Percentiles rank a stretch among this genome's conserved stretches.
phyloP scores from a whole-genome alignment of 2,329 filamentous ascomycete genomes.

The Ramularia collo-cygni region DNA sequence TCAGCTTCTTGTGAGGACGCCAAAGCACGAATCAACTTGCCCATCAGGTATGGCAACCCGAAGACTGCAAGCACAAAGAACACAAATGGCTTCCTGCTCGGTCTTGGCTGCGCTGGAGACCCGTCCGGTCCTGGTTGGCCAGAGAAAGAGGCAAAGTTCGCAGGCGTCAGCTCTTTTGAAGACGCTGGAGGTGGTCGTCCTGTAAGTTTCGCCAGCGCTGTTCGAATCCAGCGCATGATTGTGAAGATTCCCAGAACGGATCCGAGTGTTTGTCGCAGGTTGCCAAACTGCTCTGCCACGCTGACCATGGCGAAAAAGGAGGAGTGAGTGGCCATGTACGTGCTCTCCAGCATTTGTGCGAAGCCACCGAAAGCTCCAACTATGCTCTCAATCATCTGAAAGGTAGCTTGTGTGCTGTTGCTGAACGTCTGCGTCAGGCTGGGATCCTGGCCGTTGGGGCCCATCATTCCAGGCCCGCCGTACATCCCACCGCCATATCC shows the following conservation, averaged over 20 bases:
- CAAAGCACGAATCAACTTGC: conserved; percentile 82
- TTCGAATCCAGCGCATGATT: conserved; percentile 88
- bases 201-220: conserved; percentile 83
- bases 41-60: conserved; percentile 92
- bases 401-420: conserved; percentile 91
- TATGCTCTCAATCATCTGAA: conserved; percentile 96
- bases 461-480: conserved; percentile 44
- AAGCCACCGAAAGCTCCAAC: conserved; percentile 96
- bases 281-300: conserved; percentile 94
- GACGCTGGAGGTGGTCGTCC: conserved; percentile 85
- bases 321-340: conserved; percentile 98
- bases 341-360: conserved; percentile 98
- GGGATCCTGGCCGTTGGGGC: conserved; percentile 71
- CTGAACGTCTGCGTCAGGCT: conserved; percentile 93
- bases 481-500: conserved; percentile 28
- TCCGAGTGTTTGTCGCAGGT: conserved; percentile 84
- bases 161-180: conserved; percentile 77
- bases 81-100: conserved; percentile 89
- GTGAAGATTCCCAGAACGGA: conserved; percentile 95
- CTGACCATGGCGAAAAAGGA: conserved; percentile 99
- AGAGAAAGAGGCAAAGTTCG: conserved; percentile 84
- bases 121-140: conserved; percentile 59
- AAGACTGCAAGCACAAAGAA: conserved; percentile 95
- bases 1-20: conserved; percentile 81
- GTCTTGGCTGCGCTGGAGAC: conserved; percentile 56